Evolutionary conservation across 768 basidiomycete genomes (phyloP), one percentile per base, ranked within the genome.

Genomic region (Termitomyces heimii): DNA sequence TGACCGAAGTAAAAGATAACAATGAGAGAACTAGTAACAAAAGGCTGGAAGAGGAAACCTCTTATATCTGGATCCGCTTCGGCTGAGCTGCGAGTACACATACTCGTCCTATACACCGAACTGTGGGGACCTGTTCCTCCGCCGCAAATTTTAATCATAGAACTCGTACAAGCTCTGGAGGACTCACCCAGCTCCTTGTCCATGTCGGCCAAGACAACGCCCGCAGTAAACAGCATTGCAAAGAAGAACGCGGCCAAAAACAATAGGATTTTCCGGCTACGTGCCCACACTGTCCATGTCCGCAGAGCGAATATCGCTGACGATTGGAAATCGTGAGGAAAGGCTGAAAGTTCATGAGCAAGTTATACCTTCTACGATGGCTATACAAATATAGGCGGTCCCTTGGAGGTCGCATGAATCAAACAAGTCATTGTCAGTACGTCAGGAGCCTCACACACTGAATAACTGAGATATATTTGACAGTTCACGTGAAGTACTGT

Each of bases 401-500:
- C 54, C 54, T 55, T 53, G 39, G 18, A 5, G 5, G 20, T 13
- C 44, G 16, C 16, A 28, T 29, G 6, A 24, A 34, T 24, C 26
- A 32, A 4, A 22, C 1, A 35, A 50, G 5, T 14, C 2, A 53
- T 12, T 6, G 6, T 16, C 20, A 13, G 12, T 10, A 22, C 9
- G 1, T 12, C 5, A 13, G 43, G 5, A 46, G n/a, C 6, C 35
- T 6, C n/a, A 55, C 54, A 55, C 2, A 55, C 35, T 47, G 54
- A 46, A 31, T 22, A 55, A 29, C 54, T 47, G 12, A 55, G 44
- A 39, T 55, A 47, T 14, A 24, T 29, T 37, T 18, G 32, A 45
- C 44, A 55, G 37, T 47, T 35, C 24, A 37, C 54, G n/a, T 55
- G 54, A 10, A 55, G 54, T 29, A 46, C 45, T 46, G 12, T 46